These are phyloP conservation scores for Kwoniella shandongensis DNA, from an alignment of 768 basidiomycete genomes.

Conservation along the genomic window DNA sequence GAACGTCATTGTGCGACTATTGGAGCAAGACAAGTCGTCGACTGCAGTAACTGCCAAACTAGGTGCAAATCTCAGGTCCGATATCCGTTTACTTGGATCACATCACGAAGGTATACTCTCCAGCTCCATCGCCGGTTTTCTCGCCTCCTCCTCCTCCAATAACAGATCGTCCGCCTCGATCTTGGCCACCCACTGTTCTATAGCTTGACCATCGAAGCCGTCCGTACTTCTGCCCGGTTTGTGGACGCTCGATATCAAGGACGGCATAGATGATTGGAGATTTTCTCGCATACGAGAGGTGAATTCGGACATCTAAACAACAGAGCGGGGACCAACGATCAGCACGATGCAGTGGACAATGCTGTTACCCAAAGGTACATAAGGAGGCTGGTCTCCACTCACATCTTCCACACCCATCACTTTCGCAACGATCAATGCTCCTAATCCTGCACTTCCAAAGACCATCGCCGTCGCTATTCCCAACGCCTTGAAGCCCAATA, in stretches of 20 bases:
- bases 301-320: slow-evolving; percentile 37
- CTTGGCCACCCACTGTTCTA: slow-evolving; percentile 20
- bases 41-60: no score
- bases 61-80: no score
- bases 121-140: no score
- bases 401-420: slow-evolving; percentile 40
- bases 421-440: slow-evolving; percentile 30
- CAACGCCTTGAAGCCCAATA: slow-evolving; percentile 37
- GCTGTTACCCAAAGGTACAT: neutral
- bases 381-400: slow-evolving; percentile 7
- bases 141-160: slow-evolving; percentile 6
- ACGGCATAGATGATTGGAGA: slow-evolving; percentile 31
- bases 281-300: slow-evolving; percentile 34
- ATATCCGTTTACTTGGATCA: no score
- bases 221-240: slow-evolving; percentile 14
- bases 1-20: no score
- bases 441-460: slow-evolving; percentile 33
- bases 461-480: slow-evolving; percentile 44
- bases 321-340: neutral
- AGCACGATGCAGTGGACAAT: neutral
- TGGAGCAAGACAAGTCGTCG: no score
- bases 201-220: slow-evolving; percentile 18
- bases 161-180: slow-evolving; percentile 18
- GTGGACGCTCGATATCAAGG: slow-evolving; percentile 8
- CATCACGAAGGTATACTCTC: no score